Conservation (phyloP, 2,329 filamentous ascomycete species). For the Fusarium compactum region DNA sequence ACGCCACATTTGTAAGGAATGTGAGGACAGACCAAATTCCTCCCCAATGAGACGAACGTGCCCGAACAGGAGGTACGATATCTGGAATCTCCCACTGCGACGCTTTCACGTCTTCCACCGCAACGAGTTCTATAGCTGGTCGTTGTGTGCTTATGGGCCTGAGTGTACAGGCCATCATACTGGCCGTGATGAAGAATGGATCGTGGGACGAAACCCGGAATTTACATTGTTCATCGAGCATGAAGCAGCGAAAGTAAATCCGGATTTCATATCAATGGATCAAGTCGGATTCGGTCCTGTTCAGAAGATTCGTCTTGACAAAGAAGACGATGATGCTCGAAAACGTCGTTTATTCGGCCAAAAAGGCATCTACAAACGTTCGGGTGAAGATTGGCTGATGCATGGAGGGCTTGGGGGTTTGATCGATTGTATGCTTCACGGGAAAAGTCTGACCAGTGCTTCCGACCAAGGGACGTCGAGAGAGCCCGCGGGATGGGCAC, state of each 20-base stretch:
- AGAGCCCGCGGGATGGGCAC: background rate
- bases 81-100: slow-evolving; percentile 23
- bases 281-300: background rate
- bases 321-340: background rate
- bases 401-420: slow-evolving; percentile 7
- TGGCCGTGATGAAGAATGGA: background rate
- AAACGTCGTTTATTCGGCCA: background rate
- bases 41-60: background rate
- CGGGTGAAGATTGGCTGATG: background rate
- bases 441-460: background rate
- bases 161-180: slow-evolving; percentile 7
- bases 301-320: background rate
- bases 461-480: background rate
- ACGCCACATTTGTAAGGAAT: background rate
- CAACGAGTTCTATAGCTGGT: background rate
- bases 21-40: background rate
- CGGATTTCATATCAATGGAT: background rate
- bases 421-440: slow-evolving; percentile 7
- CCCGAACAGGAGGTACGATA: background rate
- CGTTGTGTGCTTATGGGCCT: background rate
- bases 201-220: background rate
- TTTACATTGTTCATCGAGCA: background rate
- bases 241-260: background rate
- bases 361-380: background rate
- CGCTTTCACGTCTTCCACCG: slow-evolving; percentile 16